Conservation (phyloP, 208 protist species). For the Acanthamoeba healyi region DNA sequence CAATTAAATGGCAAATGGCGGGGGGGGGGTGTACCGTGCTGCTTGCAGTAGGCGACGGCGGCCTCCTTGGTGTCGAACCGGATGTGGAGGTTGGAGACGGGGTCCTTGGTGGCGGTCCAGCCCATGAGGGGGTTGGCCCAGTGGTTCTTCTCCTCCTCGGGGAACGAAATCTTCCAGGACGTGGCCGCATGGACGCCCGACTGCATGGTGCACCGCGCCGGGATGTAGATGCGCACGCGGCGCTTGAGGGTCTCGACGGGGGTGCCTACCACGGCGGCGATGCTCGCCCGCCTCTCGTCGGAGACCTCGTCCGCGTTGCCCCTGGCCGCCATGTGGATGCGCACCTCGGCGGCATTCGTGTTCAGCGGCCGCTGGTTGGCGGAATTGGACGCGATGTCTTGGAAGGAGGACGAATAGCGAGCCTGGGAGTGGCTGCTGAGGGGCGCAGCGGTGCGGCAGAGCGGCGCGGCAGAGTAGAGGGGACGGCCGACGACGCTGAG, state of each 20-base stretch:
- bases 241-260: not conserved
- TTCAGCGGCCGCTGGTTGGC: too few species aligned
- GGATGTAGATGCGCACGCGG: not conserved
- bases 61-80: not conserved
- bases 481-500: too few species aligned
- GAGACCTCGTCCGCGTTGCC: not conserved
- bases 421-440: too few species aligned
- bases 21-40: not conserved
- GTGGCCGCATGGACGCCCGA: conserved; percentile 1
- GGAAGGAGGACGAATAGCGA: too few species aligned
- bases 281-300: not conserved
- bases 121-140: conserved; percentile 23
- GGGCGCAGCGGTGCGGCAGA: too few species aligned
- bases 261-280: not conserved
- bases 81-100: conserved; percentile 20
- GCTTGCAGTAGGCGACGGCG: conserved; percentile 1
- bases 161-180: not conserved
- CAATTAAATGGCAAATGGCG: not conserved
- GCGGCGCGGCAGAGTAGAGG: too few species aligned
- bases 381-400: too few species aligned
- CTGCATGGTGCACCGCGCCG: not conserved
- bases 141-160: conserved; percentile 8
- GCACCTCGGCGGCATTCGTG: too few species aligned
- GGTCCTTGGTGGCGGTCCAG: conserved; percentile 21
- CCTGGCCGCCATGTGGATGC: too few species aligned